Evolutionary conservation across 805 yeast species (phyloP), one percentile per base, ranked within the genome.

Genomic region (Starmerella powellii): DNA sequence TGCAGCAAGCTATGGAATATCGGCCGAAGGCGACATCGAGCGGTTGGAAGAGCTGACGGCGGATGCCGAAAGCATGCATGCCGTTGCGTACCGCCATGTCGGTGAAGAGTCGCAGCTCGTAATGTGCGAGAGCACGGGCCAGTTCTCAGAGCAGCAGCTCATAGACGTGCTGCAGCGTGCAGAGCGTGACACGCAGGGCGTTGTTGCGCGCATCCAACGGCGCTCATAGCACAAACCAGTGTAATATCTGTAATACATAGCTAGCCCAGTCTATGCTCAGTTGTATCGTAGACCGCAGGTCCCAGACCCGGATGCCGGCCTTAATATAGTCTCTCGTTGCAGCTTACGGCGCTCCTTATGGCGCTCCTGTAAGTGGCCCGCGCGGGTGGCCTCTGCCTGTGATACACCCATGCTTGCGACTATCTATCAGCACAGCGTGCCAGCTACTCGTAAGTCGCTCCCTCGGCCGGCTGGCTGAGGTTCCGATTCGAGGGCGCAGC

Each of bases 401-500:
- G n/a, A n/a, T n/a, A n/a, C n/a, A n/a, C n/a, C n/a, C n/a, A n/a
- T n/a, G n/a, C n/a, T n/a, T n/a, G n/a, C n/a, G n/a, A n/a, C n/a
- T n/a, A n/a, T n/a, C n/a, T n/a, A n/a, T n/a, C n/a, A n/a, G n/a
- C n/a, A n/a, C n/a, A n/a, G n/a, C n/a, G 17, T 31, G 8, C 20
- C 12, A 15, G n/a, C 13, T 6, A 8, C 30, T 30, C 27, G 34
- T 77, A 83, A 11, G 78, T 74, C 29, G 80, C 63, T 8, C 96
- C 96, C 66, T 91, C 99, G 10, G 80, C 66, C 12, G 98, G 99
- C 66, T 91, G 99, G 8, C 78, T 68, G 49, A 88, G 67, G 65
- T 83, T 85, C 66, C 86, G 78, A 62, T 91, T 86, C 11, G 76
- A 62, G 3, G 88, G 73, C 17, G 73, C 62, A 1, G 94, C 94